Base-by-base conservation (phyloP, 192 early-diverging fungal species). In the Diversispora epigaea region DNA sequence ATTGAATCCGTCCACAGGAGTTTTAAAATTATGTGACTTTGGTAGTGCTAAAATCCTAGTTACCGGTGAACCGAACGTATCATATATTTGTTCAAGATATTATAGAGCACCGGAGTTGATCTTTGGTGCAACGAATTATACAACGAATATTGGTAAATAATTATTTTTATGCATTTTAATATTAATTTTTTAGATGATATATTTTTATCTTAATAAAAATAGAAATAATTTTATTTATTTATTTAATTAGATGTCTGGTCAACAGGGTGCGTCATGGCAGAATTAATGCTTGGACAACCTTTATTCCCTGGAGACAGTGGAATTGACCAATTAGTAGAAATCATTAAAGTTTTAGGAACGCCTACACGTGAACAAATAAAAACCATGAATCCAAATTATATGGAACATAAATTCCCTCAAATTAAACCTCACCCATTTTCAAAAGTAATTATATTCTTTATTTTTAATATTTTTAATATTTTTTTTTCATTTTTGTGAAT, bases 271-370 rank as follows among this genome's bases (percentile, higher is more conserved):
- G 96, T 98, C 41, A 95, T 97, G 93, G 95, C 93, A 8, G 96
- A 98, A 85, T 85, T 98, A 68, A 93, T 97, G 86, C 87, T 95
- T 54, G 94, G 94, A 50, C 92, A 93, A 77, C 96, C 96, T 11
- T 80, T 98, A 64, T 98, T 98, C 86, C 93, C 95, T 19, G 96
- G 96, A 41, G 96, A 97, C 84, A 95, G 93, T 68, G 94, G 96
- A 58, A 96, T 99, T 47, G 97, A 99, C 79, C 97, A 99, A 78
- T 85, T 99, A 39, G 97, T 99, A 39, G 96, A 99, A 82, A 99
- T 99, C 77, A 99, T 99, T 86, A 99, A 99, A 85, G 93, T 98
- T 15, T 86, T 99, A 17, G 97, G 97, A 56, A 99, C 96, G 39
- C 97, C 96, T 19, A 93, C 95, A 49, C 85, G 90, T 68, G 96